phyloP scores from a whole-genome alignment of 108 stramenopile species.

The Fragilariopsis cylindrus region DNA sequence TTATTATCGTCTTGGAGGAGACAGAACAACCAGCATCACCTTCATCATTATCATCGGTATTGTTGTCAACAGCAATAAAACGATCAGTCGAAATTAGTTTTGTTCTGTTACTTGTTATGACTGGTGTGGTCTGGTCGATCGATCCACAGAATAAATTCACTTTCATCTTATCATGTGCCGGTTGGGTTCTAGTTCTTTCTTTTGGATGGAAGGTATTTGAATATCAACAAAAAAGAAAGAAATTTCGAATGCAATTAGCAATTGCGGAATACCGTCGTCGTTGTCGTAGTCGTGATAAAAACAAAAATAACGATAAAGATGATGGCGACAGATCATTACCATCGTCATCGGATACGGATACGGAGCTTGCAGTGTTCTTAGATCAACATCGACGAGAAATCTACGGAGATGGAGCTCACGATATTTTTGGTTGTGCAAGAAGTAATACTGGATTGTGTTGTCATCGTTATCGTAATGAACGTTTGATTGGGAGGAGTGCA shows the following conservation, averaged over 20 bases:
- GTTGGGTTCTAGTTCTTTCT: background rate
- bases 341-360: background rate
- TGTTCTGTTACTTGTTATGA: constrained; percentile 46
- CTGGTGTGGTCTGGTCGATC: constrained; percentile 54
- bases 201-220: background rate
- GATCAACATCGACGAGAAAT: constrained; percentile 21
- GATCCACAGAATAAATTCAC: constrained; percentile 51
- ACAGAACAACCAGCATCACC: no score
- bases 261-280: constrained; percentile 48
- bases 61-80: constrained; percentile 37
- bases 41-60: no score
- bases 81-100: constrained; percentile 53
- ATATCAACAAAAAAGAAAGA: background rate
- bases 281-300: constrained; percentile 59
- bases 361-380: constrained; percentile 29
- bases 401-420: constrained; percentile 46
- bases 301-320: constrained; percentile 26
- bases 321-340: background rate
- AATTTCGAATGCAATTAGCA: constrained; percentile 21
- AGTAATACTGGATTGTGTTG: background rate
- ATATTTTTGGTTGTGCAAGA: constrained; percentile 41
- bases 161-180: constrained; percentile 39
- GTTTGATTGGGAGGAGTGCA: background rate
- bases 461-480: constrained; percentile 38
- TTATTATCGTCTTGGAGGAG: no score